Evolutionary conservation across 2,329 filamentous ascomycete genomes (phyloP), one percentile per base, ranked within the genome.

Genomic region (Cordyceps cateniannulata): DNA sequence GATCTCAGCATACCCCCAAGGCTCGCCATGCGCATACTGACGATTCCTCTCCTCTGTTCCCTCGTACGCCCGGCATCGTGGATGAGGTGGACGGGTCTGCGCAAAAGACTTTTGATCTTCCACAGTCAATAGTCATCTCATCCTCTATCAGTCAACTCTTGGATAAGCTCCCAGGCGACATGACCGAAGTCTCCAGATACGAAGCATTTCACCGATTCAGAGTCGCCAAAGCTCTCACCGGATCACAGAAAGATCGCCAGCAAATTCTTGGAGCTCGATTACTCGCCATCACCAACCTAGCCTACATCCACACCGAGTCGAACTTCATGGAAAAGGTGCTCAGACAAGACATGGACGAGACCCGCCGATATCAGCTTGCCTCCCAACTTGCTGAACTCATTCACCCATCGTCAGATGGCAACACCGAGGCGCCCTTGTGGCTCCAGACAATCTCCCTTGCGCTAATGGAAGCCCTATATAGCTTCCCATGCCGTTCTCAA

Each of bases 361-460:
- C 93, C 2, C 87, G 93, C 63, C 85, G 91, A 56, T 88, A 92
- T 64, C 95, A 99, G 73, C 81, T 99, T 25, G 88, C 91, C 3
- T 96, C 96, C 69, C 96, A 99, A 73, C 83, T 99, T 42, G 90
- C 91, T 20, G 93, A 98, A 71, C 79, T 99, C 61, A 88, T 98
- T 24, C 93, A 96, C 66, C 91, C 93, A 12, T 87, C 90, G 5
- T 82, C 85, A 6, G 86, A 88, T 68, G 87, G 85, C 22, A 83
- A 88, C 57, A 74, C 81, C 20, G 79, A 83, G 10, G 84, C 96
- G 24, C 90, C 93, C 6, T 77, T 88, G 52, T 85, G 87, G 73
- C 78, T 96, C 24, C 93, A 98, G 72, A 90, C 91, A 2, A 85
- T 93, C 62, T 90, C 91, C 8, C 79, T 99, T 57, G 84, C 85